phyloP scores from a whole-genome alignment of 352 stramenopile genomes.

The Phytopythium helicoides region DNA sequence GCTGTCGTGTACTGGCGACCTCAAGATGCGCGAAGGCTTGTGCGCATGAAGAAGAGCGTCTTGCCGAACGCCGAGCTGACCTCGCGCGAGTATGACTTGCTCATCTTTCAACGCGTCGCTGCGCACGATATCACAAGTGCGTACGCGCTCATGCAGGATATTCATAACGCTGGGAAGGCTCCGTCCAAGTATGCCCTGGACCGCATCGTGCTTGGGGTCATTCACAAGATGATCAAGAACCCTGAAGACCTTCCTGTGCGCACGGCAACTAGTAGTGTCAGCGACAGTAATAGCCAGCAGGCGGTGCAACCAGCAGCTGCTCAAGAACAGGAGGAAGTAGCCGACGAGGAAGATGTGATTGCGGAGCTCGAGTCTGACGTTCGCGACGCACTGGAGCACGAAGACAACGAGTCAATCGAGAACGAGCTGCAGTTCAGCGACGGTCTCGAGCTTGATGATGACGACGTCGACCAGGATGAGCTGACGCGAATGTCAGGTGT shows the following conservation, averaged over 20 bases:
- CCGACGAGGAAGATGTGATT: conserved; percentile 12
- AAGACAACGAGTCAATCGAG: conserved; percentile 46
- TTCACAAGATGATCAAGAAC: conserved; percentile 38
- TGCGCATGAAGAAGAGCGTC: conserved; percentile 53
- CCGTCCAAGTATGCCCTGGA: conserved; percentile 70
- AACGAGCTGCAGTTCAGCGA: conserved; percentile 34
- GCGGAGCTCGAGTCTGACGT: conserved; percentile 31
- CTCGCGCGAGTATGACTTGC: conserved; percentile 54
- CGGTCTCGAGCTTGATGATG: conserved; percentile 39
- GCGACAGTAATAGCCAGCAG: neutral
- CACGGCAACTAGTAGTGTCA: neutral
- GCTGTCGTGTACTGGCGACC: conserved; percentile 58
- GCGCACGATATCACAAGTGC: conserved; percentile 44
- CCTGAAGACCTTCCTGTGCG: conserved; percentile 2
- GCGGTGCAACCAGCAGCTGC: neutral
- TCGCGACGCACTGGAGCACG: conserved; percentile 28
- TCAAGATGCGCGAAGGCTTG: conserved; percentile 48
- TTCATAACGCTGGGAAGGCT: conserved; percentile 74
- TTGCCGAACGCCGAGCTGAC: conserved; percentile 22
- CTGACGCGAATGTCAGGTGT: conserved; percentile 30
- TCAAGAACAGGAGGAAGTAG: conserved; percentile 6
- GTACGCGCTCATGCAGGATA: conserved; percentile 69
- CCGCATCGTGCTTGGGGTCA: conserved; percentile 56
- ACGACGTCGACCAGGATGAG: conserved; percentile 26
- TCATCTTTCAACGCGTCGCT: conserved; percentile 64